A percentile compares a stretch with the other conserved stretches of the same genome.
phyloP scores from a whole-genome alignment of 1,284 basidiomycete species.

The Rhodotorula sp. region DNA sequence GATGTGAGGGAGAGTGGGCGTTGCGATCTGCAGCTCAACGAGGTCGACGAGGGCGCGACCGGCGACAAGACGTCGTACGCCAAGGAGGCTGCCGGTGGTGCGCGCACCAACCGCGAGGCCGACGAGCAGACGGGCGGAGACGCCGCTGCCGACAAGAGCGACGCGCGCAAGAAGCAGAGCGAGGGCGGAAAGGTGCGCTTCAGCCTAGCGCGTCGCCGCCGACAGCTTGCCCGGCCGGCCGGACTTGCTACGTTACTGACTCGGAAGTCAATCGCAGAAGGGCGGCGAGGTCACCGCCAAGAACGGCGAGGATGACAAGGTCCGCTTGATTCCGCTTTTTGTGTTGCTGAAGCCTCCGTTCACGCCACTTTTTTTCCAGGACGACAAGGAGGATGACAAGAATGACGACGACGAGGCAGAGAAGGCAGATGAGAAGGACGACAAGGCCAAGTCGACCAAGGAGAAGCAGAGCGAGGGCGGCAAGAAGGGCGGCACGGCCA shows the following conservation, averaged over 20 bases:
- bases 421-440: constrained; percentile 1
- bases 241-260: too few relatives aligned
- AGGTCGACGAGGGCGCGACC: constrained; percentile 27
- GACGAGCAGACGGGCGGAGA: constrained; percentile 14
- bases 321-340: too few relatives aligned
- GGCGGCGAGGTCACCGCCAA: background rate
- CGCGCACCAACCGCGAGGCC: constrained; percentile 25
- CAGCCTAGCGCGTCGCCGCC: background rate
- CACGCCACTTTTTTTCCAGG: background rate
- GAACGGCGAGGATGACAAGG: too few relatives aligned
- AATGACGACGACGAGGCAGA: constrained; percentile 9
- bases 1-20: too few relatives aligned
- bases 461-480: constrained; percentile 19
- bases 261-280: too few relatives aligned
- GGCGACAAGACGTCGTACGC: constrained; percentile 25
- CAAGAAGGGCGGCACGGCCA: constrained; percentile 25
- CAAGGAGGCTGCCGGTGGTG: constrained; percentile 20
- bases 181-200: constrained; percentile 11
- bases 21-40: constrained; percentile 11
- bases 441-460: constrained; percentile 6
- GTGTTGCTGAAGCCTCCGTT: too few relatives aligned
- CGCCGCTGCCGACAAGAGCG: background rate
- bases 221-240: too few relatives aligned
- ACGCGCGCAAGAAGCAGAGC: constrained; percentile 1
- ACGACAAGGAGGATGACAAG: constrained; percentile 2